Evolutionary conservation across 176 grass and related monocot species (phyloP).

Genomic region (Alopecurus myosuroides): DNA sequence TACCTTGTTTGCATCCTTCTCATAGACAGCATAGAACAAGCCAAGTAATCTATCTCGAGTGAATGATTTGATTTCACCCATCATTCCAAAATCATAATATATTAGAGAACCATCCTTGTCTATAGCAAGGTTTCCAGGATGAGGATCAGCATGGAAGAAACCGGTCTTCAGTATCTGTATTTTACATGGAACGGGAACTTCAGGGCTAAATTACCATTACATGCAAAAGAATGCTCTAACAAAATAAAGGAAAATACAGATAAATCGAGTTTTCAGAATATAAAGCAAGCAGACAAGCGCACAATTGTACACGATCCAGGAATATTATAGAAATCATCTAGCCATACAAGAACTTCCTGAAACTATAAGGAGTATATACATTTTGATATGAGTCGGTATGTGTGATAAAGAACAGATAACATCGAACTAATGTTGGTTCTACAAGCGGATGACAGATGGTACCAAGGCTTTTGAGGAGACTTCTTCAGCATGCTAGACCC

Average conservation of each 20-base stretch:
- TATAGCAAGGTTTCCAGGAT: conserved; percentile 96
- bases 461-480: too few relatives aligned
- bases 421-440: not conserved
- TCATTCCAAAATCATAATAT: conserved; percentile 99
- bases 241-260: conserved; percentile 3
- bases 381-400: not conserved
- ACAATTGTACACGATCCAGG: not conserved
- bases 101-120: conserved; percentile 81
- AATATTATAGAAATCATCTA: not conserved
- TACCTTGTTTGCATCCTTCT: conserved; percentile 99
- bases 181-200: conserved; percentile 22
- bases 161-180: conserved; percentile 89
- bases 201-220: conserved; percentile 16
- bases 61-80: conserved; percentile 98
- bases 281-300: not conserved
- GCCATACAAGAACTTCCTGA: conserved; percentile 2
- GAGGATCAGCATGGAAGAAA: conserved; percentile 97
- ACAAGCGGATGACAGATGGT: not conserved
- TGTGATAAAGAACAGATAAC: not conserved
- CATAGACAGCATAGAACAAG: conserved; percentile 93
- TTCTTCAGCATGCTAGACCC: too few relatives aligned
- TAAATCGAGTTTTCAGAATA: not conserved
- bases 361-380: not conserved
- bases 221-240: not conserved
- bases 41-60: conserved; percentile 88